Evolutionary conservation across 2,329 filamentous ascomycete species (phyloP).

Genomic region (Botrytis fragariae): DNA sequence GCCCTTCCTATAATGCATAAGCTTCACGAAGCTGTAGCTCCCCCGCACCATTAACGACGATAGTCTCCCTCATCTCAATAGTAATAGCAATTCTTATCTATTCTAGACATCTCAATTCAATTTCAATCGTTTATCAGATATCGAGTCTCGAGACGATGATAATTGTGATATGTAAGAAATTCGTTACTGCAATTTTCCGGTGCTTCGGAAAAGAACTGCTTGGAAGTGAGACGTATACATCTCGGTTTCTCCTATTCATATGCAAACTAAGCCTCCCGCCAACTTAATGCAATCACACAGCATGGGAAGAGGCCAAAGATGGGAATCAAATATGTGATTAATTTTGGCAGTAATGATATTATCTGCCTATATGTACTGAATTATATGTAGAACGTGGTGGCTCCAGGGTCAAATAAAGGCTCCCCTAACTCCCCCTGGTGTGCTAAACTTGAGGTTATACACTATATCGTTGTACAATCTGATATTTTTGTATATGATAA

Average conservation of each 20-base stretch:
- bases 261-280: not conserved
- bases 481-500: constrained; percentile 20
- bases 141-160: not conserved
- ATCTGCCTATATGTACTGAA: constrained; percentile 6
- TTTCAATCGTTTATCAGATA: not conserved
- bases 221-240: not conserved
- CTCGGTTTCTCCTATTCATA: not conserved
- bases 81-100: not conserved
- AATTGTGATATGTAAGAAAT: not conserved
- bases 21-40: not conserved
- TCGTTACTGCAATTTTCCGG: not conserved
- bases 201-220: not conserved
- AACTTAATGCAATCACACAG: not conserved
- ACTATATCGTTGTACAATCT: constrained; percentile 24
- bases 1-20: constrained; percentile 16
- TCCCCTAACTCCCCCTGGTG: constrained; percentile 13
- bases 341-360: constrained; percentile 5
- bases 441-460: constrained; percentile 16
- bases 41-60: not conserved
- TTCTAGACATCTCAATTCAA: not conserved
- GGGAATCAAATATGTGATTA: not conserved
- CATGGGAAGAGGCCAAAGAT: not conserved
- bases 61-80: not conserved
- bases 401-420: not conserved
- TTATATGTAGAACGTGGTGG: not conserved